A percentile compares a stretch with the other conserved stretches of the same genome.
phyloP scores from a whole-genome alignment of 2,329 filamentous ascomycete genomes.

The Diatrype stigma region DNA sequence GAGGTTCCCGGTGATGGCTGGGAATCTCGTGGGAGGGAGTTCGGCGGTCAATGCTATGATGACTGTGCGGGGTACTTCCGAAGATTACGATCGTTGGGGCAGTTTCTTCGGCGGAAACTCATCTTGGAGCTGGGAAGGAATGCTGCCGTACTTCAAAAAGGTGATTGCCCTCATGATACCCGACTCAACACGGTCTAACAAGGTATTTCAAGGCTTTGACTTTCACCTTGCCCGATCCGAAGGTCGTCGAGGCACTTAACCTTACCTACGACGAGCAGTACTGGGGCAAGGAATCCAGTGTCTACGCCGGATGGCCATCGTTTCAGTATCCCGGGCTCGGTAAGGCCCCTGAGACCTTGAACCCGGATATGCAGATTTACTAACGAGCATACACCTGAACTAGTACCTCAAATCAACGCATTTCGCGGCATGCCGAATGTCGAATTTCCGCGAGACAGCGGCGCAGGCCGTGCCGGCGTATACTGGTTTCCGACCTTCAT shows the following conservation, averaged over 20 bases:
- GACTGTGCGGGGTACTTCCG: constrained; percentile 22
- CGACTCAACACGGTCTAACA: background rate
- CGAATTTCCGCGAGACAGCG: constrained; percentile 34
- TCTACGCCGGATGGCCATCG: constrained; percentile 34
- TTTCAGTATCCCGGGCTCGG: constrained; percentile 33
- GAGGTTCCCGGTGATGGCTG: constrained; percentile 15
- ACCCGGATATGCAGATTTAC: background rate
- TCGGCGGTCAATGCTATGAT: constrained; percentile 28
- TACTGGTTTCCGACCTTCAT: constrained; percentile 40
- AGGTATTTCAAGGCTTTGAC: constrained; percentile 10
- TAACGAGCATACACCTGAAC: constrained; percentile 1
- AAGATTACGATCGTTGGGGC: constrained; percentile 31
- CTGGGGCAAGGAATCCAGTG: constrained; percentile 34
- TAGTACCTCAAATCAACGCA: constrained; percentile 28
- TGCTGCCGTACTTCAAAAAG: constrained; percentile 30
- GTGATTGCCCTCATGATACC: constrained; percentile 13
- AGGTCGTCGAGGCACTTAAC: constrained; percentile 22
- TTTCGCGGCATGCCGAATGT: constrained; percentile 35
- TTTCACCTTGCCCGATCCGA: constrained; percentile 18
- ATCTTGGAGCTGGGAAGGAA: constrained; percentile 27
- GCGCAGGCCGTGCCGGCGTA: constrained; percentile 34
- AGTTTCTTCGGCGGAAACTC: constrained; percentile 25
- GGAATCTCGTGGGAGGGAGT: constrained; percentile 24
- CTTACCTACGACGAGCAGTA: constrained; percentile 30
- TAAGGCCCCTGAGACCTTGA: constrained; percentile 1